These are phyloP conservation scores for Aspergillus sp. DNA, from an alignment of 2,329 filamentous ascomycete genomes.

Conservation along the genomic window DNA sequence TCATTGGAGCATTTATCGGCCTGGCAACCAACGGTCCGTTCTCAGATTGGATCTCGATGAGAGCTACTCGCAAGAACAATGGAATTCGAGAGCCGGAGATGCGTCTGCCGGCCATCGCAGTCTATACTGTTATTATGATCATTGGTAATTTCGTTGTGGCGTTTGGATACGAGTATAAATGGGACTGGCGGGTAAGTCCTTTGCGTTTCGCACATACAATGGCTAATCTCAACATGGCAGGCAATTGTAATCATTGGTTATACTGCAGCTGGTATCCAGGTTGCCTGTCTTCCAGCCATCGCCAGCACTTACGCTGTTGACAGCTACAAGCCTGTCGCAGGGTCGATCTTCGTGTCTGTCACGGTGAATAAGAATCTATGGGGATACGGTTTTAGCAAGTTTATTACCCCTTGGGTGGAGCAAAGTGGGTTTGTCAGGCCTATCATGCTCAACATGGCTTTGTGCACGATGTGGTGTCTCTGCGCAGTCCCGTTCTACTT, in stretches of 20 bases:
- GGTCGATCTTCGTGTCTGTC: conserved; percentile 59
- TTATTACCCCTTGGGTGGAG: conserved; percentile 55
- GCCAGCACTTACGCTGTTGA: conserved; percentile 61
- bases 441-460: conserved; percentile 60
- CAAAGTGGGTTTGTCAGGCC: conserved; percentile 54
- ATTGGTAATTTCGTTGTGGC: conserved; percentile 59
- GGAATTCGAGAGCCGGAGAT: conserved; percentile 61
- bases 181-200: conserved; percentile 51
- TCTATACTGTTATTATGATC: conserved; percentile 57
- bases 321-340: conserved; percentile 63
- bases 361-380: conserved; percentile 66
- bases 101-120: conserved; percentile 57
- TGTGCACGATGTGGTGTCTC: conserved; percentile 56
- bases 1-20: conserved; percentile 56
- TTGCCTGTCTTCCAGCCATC: conserved; percentile 61
- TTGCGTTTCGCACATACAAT: no score
- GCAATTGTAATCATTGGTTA: conserved; percentile 60
- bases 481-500: conserved; percentile 56
- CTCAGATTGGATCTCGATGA: conserved; percentile 56
- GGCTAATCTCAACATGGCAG: conserved; percentile 12
- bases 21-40: conserved; percentile 56
- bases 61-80: conserved; percentile 53
- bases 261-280: conserved; percentile 57
- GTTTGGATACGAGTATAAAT: conserved; percentile 55
- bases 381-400: conserved; percentile 61